Percentiles rank a stretch among this genome's conserved stretches.
Conservation (phyloP, 768 basidiomycete genomes). For the Pholiota conissans region DNA sequence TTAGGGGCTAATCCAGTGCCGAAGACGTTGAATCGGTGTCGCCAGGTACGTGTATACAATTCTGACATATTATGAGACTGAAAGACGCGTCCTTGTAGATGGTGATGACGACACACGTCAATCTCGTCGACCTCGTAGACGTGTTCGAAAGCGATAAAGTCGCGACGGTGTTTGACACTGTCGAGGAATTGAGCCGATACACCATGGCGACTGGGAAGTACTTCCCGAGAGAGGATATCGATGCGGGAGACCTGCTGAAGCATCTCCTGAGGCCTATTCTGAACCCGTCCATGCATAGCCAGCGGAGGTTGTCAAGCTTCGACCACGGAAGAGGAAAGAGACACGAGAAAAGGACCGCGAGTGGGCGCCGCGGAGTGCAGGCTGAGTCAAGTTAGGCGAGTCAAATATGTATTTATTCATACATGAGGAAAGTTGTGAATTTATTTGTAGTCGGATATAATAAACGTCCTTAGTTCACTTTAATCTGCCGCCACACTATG, state of each 20-base stretch:
- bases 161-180: conserved; percentile 22
- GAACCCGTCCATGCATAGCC: neutral
- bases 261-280: conserved; percentile 28
- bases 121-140: conserved; percentile 37
- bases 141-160: conserved; percentile 1
- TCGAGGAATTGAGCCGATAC: conserved; percentile 29
- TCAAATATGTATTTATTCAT: no score
- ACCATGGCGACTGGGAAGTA: conserved; percentile 22
- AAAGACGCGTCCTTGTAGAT: conserved; percentile 14
- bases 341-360: no score
- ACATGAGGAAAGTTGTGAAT: no score
- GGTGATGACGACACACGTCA: conserved; percentile 31
- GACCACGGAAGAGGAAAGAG: no score
- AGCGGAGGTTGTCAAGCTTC: no score
- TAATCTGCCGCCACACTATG: no score
- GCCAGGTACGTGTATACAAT: conserved; percentile 16
- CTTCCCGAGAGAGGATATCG: conserved; percentile 28
- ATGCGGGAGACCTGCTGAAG: conserved; percentile 29
- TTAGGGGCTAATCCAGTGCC: conserved; percentile 28
- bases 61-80: neutral
- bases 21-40: conserved; percentile 22
- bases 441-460: no score
- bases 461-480: no score
- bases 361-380: no score
- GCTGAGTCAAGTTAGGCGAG: no score